Evolutionary conservation across 495 filamentous ascomycete genomes (phyloP).

Genomic region (Penicillium verhagenii): DNA sequence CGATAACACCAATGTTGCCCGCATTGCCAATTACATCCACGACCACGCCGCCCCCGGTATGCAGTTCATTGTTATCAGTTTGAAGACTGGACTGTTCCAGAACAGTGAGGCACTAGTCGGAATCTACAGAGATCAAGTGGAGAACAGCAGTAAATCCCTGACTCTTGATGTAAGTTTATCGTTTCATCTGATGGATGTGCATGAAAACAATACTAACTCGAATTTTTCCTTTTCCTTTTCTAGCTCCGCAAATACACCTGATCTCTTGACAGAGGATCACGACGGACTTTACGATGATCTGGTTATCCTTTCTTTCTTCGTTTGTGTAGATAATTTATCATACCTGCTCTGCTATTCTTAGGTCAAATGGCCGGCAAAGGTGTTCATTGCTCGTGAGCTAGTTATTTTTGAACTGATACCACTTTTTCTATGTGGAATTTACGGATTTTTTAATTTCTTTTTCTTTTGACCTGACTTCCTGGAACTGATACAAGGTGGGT

Average conservation of each 20-base stretch:
- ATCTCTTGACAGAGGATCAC: constrained; percentile 4
- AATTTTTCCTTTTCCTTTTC: not conserved
- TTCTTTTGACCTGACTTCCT: not conserved
- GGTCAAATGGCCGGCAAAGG: not conserved
- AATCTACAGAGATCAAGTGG: constrained; percentile 90
- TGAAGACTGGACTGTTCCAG: constrained; percentile 94
- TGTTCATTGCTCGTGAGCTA: constrained; percentile 1
- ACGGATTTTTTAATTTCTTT: constrained; percentile 1
- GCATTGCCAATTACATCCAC: constrained; percentile 91
- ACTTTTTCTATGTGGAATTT: constrained; percentile 6
- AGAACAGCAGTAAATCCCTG: constrained; percentile 82
- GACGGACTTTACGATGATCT: constrained; percentile 19
- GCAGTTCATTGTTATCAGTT: constrained; percentile 97
- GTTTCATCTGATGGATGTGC: not conserved
- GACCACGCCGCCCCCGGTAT: constrained; percentile 94
- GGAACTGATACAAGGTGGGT: no score
- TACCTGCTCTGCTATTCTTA: constrained; percentile 6
- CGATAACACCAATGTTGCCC: constrained; percentile 92
- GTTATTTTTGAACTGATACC: constrained; percentile 26
- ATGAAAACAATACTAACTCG: constrained; percentile 3
- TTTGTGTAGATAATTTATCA: constrained; percentile 29
- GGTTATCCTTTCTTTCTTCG: constrained; percentile 17
- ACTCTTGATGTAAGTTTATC: constrained; percentile 84
- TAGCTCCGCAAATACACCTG: constrained; percentile 51
- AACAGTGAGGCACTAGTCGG: constrained; percentile 91